Base-by-base conservation (phyloP, 2,329 filamentous ascomycete species). In the Cadophora sp. region DNA sequence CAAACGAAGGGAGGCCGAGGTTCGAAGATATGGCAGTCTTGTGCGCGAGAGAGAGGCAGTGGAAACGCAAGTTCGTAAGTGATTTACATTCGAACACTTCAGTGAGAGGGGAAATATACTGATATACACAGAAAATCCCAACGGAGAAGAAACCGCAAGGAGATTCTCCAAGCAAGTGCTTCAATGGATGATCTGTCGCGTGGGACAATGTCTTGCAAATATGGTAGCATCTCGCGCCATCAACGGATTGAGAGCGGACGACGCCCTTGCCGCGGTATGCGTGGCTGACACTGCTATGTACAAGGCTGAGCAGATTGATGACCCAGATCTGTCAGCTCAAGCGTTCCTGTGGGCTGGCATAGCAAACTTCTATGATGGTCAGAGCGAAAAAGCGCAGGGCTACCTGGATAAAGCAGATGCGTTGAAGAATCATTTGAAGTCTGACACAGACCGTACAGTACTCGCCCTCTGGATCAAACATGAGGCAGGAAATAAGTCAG, bases 151-250 rank as follows among this genome's bases (percentile, higher is more conserved):
- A 24, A 16, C n/a, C 22, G 31, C 16, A 12, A 19, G 6, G 43
- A 4, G 26, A 3, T 59, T 24, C 22, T 7, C 4, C 4, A 14
- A 24, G 12, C 31, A 37, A 40, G 4, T 59, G n/a, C 31, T 59
- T 26, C 31, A 59, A 16, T 16, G 37, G 6, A 40, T 26, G 34
- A 59, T 59, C 2, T 26, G 8, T 11, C 3, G n/a, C n/a, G 22
- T 59, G 2, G n/a, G 16, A 6, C 3, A 40, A 27, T 24, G n/a
- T 4, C 31, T 59, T 4, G 31, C 34, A 26, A 26, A 26, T 31
- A 59, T 59, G 55, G 55, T 59, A 26, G 55, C 55, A 40, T 34
- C 55, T 59, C 55, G 55, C 31, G 55, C 55, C 37, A 12, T 59
- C 9, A 14, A 43, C n/a, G 55, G 55, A 16, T 14, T 40, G 26